Conservation (phyloP, 164 flowering plant species). For the Platanus orientalis region DNA sequence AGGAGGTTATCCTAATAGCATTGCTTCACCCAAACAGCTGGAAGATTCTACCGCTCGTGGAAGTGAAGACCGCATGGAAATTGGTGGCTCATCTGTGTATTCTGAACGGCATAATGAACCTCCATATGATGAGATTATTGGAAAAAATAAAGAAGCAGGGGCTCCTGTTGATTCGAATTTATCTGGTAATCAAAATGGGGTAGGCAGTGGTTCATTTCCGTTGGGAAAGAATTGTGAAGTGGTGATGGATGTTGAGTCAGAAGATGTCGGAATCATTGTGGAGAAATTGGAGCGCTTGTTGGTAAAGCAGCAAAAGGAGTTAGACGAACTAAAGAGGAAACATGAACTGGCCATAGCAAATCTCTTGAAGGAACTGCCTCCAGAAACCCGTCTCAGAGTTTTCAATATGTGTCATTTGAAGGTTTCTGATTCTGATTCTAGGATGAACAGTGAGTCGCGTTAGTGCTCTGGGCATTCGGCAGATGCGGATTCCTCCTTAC, state of each 20-base stretch:
- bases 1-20: conserved; percentile 1
- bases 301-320: conserved; percentile 55
- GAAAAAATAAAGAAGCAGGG: conserved; percentile 2
- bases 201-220: conserved; percentile 1
- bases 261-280: conserved; percentile 25
- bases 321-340: conserved; percentile 53
- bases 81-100: background rate
- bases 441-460: conserved; percentile 7
- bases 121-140: background rate
- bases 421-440: conserved; percentile 34
- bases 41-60: background rate
- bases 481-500: conserved; percentile 12
- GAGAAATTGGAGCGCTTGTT: conserved; percentile 52
- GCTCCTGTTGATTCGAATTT: background rate
- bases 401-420: conserved; percentile 26
- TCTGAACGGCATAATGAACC: conserved; percentile 5
- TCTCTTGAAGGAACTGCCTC: conserved; percentile 48
- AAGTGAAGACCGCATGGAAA: background rate
- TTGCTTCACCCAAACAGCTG: conserved; percentile 5
- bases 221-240: conserved; percentile 5
- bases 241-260: conserved; percentile 16
- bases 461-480: conserved; percentile 11
- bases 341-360: conserved; percentile 47
- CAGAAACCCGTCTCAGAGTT: conserved; percentile 34
- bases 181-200: conserved; percentile 8